phyloP scores from a whole-genome alignment of 305 asterid genomes.

The Rubia peregrina region DNA sequence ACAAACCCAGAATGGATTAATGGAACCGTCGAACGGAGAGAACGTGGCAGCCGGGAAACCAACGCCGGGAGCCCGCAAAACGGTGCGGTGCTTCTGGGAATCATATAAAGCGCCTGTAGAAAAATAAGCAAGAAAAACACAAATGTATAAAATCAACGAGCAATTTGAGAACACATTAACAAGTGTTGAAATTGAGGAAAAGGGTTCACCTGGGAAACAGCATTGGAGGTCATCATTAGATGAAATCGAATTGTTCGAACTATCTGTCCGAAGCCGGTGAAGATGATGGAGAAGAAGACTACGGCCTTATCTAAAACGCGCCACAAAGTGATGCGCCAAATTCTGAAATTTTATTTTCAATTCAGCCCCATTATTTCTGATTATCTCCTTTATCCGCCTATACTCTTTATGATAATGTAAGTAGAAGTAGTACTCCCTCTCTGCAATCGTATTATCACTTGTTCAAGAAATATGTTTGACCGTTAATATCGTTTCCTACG shows the following conservation, averaged over 20 bases:
- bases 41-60: conserved; percentile 22
- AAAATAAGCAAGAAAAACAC: not conserved
- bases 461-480: no score
- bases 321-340: not conserved
- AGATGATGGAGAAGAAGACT: not conserved
- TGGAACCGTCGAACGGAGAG: conserved; percentile 26
- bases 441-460: no score
- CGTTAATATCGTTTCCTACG: no score
- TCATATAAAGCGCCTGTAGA: conserved; percentile 42
- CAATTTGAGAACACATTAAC: not conserved
- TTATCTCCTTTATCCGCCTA: not conserved
- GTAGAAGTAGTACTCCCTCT: no score
- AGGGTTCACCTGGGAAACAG: conserved; percentile 42
- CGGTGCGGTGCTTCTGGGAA: conserved; percentile 33
- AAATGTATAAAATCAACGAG: not conserved
- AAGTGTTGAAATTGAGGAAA: not conserved
- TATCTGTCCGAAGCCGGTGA: not conserved
- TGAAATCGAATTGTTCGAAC: not conserved
- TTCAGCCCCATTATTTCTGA: not conserved
- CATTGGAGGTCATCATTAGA: conserved; percentile 41
- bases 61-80: conserved; percentile 31
- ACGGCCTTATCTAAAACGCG: not conserved
- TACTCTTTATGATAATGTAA: no score
- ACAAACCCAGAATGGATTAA: conserved; percentile 22
- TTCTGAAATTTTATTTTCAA: not conserved